Evolutionary conservation across 768 basidiomycete species (phyloP).

Genomic region (Tulasnella sp.): DNA sequence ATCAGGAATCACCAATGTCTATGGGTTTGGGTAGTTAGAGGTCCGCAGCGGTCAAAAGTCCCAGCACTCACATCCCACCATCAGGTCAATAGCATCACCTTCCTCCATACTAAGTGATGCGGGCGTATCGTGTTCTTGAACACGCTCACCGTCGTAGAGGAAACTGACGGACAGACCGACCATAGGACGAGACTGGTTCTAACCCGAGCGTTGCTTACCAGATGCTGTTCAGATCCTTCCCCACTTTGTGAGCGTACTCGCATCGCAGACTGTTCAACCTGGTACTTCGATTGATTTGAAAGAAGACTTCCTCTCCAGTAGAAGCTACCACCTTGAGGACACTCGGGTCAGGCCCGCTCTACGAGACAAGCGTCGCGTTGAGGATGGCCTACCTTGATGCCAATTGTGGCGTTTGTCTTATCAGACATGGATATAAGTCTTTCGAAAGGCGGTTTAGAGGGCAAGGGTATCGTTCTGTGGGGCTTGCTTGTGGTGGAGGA

Average conservation of each 20-base stretch:
- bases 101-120: constrained; percentile 82
- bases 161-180: constrained; percentile 57
- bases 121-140: constrained; percentile 89
- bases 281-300: constrained; percentile 94
- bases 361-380: background rate
- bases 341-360: background rate
- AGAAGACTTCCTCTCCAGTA: constrained; percentile 86
- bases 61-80: constrained; percentile 77
- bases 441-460: background rate
- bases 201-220: constrained; percentile 58
- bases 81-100: constrained; percentile 89
- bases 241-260: constrained; percentile 90
- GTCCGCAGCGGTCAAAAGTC: background rate
- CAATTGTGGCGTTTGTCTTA: constrained; percentile 12
- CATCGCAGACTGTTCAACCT: constrained; percentile 90
- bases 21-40: background rate
- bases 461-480: background rate
- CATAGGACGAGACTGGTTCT: background rate
- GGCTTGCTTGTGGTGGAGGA: background rate
- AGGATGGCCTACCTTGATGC: background rate
- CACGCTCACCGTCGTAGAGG: constrained; percentile 85
- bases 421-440: background rate
- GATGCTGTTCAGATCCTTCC: constrained; percentile 84
- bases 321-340: constrained; percentile 67
- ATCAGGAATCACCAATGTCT: background rate